phyloP scores from a whole-genome alignment of 1,284 basidiomycete species.

The Malassezia arunalokei region DNA sequence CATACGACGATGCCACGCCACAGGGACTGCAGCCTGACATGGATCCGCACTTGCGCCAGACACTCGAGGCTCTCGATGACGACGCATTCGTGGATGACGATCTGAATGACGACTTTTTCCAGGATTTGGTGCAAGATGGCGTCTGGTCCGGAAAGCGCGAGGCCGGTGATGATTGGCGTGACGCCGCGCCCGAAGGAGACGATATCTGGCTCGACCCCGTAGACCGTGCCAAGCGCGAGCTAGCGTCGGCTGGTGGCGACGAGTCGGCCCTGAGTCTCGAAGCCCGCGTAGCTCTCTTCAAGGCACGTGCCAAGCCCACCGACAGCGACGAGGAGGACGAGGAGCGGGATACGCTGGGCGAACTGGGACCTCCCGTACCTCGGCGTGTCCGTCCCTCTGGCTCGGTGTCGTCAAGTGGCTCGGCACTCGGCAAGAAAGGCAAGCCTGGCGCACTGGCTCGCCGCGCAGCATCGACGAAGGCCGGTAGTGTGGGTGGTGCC shows the following conservation, averaged over 20 bases:
- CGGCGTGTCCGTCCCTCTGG: slow-evolving; percentile 9
- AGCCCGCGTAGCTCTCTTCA: slow-evolving; percentile 40
- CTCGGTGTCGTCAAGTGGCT: slow-evolving; percentile 20
- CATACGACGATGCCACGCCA: slow-evolving; percentile 23
- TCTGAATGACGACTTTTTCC: slow-evolving; percentile 53
- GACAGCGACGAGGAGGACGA: slow-evolving; percentile 19
- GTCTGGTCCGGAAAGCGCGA: slow-evolving; percentile 28
- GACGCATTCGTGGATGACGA: slow-evolving; percentile 56
- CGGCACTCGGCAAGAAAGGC: slow-evolving; percentile 27
- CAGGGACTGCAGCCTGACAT: slow-evolving; percentile 87
- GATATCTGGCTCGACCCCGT: slow-evolving; percentile 34
- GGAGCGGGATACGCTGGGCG: slow-evolving; percentile 26
- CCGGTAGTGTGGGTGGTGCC: slow-evolving; percentile 30
- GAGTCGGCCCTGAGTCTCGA: slow-evolving; percentile 32
- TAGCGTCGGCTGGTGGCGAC: slow-evolving; percentile 11
- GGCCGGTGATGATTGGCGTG: slow-evolving; percentile 28
- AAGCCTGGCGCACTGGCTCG: slow-evolving; percentile 35
- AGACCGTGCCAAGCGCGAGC: slow-evolving; percentile 22
- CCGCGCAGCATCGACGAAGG: slow-evolving; percentile 30
- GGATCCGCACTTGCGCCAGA: slow-evolving; percentile 87
- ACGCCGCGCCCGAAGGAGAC: slow-evolving; percentile 38
- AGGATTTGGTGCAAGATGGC: slow-evolving; percentile 56
- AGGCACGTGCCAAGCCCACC: slow-evolving; percentile 15
- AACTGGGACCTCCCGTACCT: slow-evolving; percentile 16
- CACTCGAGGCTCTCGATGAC: slow-evolving; percentile 86